Conservation (phyloP, 176 grass and related monocot species). For the Oryza glaberrima region DNA sequence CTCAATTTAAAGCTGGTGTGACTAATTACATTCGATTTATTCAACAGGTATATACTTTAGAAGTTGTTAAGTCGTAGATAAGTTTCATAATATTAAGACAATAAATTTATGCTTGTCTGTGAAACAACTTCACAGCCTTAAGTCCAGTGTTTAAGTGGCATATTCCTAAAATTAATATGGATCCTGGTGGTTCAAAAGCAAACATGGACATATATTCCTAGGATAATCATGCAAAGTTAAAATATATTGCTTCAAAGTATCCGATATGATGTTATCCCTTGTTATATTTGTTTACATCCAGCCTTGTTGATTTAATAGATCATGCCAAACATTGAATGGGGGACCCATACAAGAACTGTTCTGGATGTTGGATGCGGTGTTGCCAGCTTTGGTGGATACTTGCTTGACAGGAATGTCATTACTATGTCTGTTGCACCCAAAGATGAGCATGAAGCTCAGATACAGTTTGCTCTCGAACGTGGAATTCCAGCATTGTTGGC, state of each 20-base stretch:
- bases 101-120: background rate
- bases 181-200: constrained; percentile 18
- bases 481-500: constrained; percentile 87
- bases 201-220: background rate
- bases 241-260: background rate
- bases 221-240: constrained; percentile 12
- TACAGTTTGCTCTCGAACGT: constrained; percentile 87
- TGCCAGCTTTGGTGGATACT: constrained; percentile 90
- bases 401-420: constrained; percentile 89
- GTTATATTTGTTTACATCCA: constrained; percentile 36
- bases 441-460: constrained; percentile 97
- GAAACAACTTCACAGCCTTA: background rate
- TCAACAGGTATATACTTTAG: constrained; percentile 59
- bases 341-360: constrained; percentile 72
- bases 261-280: background rate
- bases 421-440: constrained; percentile 96
- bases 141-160: background rate
- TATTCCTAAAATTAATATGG: constrained; percentile 7
- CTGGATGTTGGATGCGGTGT: constrained; percentile 95
- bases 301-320: constrained; percentile 52
- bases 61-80: background rate
- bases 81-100: background rate
- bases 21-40: constrained; percentile 81
- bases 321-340: constrained; percentile 75
- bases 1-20: constrained; percentile 91